These are phyloP conservation scores for Aspergillus flavus DNA, from an alignment of 2,329 filamentous ascomycete genomes.

Conservation along the genomic window DNA sequence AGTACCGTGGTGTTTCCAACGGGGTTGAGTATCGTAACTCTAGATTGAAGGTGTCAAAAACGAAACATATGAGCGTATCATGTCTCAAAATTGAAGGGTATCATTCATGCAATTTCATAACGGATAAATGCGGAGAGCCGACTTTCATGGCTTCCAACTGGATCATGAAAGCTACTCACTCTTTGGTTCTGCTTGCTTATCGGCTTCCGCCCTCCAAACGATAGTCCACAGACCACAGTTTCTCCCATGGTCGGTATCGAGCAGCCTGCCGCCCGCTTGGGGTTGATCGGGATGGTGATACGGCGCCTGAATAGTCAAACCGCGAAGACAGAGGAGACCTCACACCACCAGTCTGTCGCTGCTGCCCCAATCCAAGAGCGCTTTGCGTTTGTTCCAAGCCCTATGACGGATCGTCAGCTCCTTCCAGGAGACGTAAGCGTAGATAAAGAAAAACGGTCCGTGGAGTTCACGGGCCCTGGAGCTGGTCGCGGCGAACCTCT, in stretches of 20 bases:
- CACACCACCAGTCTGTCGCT: slow-evolving; percentile 2
- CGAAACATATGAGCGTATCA: slow-evolving; percentile 3
- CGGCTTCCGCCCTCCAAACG: slow-evolving; percentile 33
- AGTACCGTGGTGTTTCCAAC: not conserved
- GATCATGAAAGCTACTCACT: slow-evolving; percentile 1
- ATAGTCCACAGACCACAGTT: slow-evolving; percentile 48
- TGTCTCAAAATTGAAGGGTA: slow-evolving; percentile 20
- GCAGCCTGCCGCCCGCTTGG: slow-evolving; percentile 24
- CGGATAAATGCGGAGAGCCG: not conserved
- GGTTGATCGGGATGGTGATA: slow-evolving; percentile 29
- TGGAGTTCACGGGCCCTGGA: slow-evolving; percentile 44
- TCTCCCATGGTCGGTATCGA: slow-evolving; percentile 44
- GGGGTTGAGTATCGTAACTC: not conserved
- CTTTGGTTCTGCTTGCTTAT: not conserved
- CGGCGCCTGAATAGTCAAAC: slow-evolving; percentile 13
- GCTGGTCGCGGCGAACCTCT: slow-evolving; percentile 52
- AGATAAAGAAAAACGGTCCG: slow-evolving; percentile 15
- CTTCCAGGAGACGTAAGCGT: slow-evolving; percentile 11
- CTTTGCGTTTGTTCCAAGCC: slow-evolving; percentile 18
- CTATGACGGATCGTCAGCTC: slow-evolving; percentile 28
- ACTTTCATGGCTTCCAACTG: not conserved
- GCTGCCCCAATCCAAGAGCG: slow-evolving; percentile 5
- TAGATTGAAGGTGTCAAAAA: not conserved
- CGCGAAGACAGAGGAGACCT: slow-evolving; percentile 23
- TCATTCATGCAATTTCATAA: slow-evolving; percentile 21